These are phyloP conservation scores for Rutstroemia sp. DNA, from an alignment of 2,329 filamentous ascomycete species.

Conservation along the genomic window DNA sequence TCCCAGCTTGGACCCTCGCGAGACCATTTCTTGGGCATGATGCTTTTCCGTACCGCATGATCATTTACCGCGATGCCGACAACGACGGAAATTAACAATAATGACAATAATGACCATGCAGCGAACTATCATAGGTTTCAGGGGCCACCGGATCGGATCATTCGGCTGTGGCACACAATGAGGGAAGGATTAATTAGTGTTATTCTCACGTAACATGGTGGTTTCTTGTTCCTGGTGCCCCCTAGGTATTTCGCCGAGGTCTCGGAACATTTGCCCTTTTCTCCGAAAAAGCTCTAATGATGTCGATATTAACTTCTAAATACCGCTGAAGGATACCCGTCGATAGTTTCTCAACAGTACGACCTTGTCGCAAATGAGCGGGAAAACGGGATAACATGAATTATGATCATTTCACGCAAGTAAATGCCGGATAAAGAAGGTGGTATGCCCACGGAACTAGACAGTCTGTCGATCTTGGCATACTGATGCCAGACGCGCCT, in stretches of 20 bases:
- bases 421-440: no score
- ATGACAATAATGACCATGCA: neutral
- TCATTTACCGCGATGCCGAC: neutral
- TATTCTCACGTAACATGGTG: neutral
- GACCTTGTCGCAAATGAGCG: no score
- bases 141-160: constrained; percentile 7
- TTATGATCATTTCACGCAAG: neutral
- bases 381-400: neutral
- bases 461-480: no score
- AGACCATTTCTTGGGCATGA: neutral
- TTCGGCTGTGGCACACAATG: neutral
- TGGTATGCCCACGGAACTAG: no score
- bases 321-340: neutral
- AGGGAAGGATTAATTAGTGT: neutral
- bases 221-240: no score
- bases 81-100: neutral
- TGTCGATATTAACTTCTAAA: neutral
- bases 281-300: neutral
- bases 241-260: neutral
- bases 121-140: neutral
- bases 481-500: no score
- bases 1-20: neutral
- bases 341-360: neutral
- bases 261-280: neutral
- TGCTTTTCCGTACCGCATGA: neutral